A percentile compares a stretch with the other conserved stretches of the same genome.
phyloP scores from a whole-genome alignment of 2,329 filamentous ascomycete genomes.

The Fusarium subglutinans region DNA sequence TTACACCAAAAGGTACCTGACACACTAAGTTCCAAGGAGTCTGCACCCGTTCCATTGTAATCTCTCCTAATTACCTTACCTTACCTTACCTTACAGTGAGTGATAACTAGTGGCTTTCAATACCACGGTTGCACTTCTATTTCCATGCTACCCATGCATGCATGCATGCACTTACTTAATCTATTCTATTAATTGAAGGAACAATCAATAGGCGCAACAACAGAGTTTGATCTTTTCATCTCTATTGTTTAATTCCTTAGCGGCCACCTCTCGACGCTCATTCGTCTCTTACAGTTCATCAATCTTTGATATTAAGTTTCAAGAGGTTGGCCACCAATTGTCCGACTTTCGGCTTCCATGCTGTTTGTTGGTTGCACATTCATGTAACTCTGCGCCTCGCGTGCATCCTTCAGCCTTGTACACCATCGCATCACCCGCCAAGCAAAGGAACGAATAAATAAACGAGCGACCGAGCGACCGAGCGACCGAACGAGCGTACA shows the following conservation, averaged over 20 bases:
- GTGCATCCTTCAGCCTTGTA: slow-evolving; percentile 27
- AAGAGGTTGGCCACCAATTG: slow-evolving; percentile 9
- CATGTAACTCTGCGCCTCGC: slow-evolving; percentile 4
- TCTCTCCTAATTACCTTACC: slow-evolving; percentile 25
- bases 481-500: background rate
- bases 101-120: slow-evolving; percentile 19
- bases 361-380: background rate
- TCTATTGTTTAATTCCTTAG: background rate
- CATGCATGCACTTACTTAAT: background rate
- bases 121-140: slow-evolving; percentile 19
- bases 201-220: background rate
- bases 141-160: slow-evolving; percentile 25
- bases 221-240: background rate
- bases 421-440: slow-evolving; percentile 6
- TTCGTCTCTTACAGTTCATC: background rate
- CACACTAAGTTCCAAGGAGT: background rate
- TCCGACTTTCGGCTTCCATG: slow-evolving; percentile 24
- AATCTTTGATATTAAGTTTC: background rate
- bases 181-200: slow-evolving; percentile 1
- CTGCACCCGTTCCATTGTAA: slow-evolving; percentile 16
- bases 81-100: background rate
- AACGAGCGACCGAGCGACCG: background rate
- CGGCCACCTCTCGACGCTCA: background rate
- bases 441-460: slow-evolving; percentile 3
- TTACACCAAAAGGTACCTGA: slow-evolving; percentile 12